These are phyloP conservation scores for Ilyonectria sp. DNA, from an alignment of 2,329 filamentous ascomycete species.

Conservation along the genomic window DNA sequence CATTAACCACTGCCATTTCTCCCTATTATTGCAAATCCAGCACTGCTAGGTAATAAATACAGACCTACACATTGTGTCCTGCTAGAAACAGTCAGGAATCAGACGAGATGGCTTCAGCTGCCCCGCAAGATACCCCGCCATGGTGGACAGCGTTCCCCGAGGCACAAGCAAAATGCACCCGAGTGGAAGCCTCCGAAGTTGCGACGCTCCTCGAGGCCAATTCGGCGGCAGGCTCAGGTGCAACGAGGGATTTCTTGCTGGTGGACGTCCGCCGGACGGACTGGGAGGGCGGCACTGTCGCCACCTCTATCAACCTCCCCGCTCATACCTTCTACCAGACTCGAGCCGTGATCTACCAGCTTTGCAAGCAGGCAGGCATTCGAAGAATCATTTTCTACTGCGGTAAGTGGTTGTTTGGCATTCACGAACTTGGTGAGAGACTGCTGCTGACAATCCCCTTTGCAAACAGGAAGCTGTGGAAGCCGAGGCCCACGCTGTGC, in stretches of 20 bases:
- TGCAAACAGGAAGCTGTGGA: constrained; percentile 61
- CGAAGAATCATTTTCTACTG: constrained; percentile 70
- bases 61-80: too few relatives aligned
- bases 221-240: constrained; percentile 47
- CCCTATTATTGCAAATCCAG: background rate
- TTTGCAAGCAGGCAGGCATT: constrained; percentile 66
- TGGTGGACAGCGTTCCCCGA: constrained; percentile 62
- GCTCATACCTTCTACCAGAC: constrained; percentile 69
- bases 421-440: background rate
- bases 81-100: background rate
- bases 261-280: constrained; percentile 70
- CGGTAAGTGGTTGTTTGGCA: constrained; percentile 54
- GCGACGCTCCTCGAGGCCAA: constrained; percentile 58
- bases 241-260: constrained; percentile 58
- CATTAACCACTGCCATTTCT: background rate
- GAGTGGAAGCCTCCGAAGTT: constrained; percentile 58
- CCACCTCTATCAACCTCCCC: constrained; percentile 70
- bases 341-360: constrained; percentile 62
- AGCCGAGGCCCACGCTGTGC: constrained; percentile 68
- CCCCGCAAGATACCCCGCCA: constrained; percentile 44
- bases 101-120: constrained; percentile 39
- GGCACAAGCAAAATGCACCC: constrained; percentile 56
- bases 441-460: constrained; percentile 2
- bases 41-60: background rate
- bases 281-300: constrained; percentile 73